Conservation (phyloP, 192 early-diverging fungal genomes). For the Rhizoclosmatium sp. region DNA sequence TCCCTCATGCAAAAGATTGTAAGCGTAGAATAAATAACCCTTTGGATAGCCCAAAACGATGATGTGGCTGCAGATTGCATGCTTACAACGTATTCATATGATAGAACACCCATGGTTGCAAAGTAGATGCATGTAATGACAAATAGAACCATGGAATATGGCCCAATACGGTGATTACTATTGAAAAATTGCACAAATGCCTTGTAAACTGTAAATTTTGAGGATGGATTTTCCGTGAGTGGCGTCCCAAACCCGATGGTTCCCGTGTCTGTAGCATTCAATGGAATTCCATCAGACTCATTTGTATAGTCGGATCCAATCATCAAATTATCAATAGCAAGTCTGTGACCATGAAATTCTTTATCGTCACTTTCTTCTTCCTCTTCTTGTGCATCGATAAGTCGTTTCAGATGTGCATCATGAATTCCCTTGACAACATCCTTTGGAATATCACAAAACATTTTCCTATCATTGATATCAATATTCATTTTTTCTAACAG, state of each 20-base stretch:
- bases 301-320: not conserved
- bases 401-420: conserved; percentile 31
- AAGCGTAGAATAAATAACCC: conserved; percentile 21
- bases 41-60: conserved; percentile 26
- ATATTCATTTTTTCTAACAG: no score
- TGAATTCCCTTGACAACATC: conserved; percentile 55
- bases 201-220: conserved; percentile 4
- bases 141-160: conserved; percentile 4
- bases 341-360: not conserved
- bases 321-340: conserved; percentile 8
- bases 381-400: conserved; percentile 35
- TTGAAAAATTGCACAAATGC: conserved; percentile 18
- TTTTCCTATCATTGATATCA: no score
- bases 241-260: not conserved
- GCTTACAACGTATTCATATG: not conserved
- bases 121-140: conserved; percentile 11
- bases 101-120: not conserved
- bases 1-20: conserved; percentile 6
- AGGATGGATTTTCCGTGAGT: not conserved
- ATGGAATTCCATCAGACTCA: not conserved
- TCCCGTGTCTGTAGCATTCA: not conserved
- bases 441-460: conserved; percentile 54
- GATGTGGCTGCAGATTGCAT: conserved; percentile 25
- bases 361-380: conserved; percentile 37
- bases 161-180: conserved; percentile 15